Conservation (phyloP, 192 early-diverging fungal species). For the Coemansia reversa region DNA sequence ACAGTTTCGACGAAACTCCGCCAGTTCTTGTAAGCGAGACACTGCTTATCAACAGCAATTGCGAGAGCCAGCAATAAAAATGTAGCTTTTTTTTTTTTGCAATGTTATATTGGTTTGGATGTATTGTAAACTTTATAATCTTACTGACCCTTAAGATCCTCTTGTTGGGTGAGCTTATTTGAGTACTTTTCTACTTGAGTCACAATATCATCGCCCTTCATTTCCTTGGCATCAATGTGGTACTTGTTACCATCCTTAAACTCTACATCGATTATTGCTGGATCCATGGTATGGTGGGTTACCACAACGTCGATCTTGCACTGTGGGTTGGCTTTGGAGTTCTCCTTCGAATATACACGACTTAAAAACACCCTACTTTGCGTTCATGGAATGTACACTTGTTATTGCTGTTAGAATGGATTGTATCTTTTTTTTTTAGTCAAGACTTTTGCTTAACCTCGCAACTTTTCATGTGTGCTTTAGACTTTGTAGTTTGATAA, state of each 20-base stretch:
- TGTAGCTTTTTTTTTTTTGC: background rate
- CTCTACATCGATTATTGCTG: conserved; percentile 36
- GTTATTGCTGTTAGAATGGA: background rate
- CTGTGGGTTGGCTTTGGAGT: conserved; percentile 37
- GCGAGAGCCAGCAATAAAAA: background rate
- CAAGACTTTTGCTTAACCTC: background rate
- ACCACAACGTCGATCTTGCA: conserved; percentile 49
- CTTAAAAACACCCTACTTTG: conserved; percentile 36
- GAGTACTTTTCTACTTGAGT: conserved; percentile 41
- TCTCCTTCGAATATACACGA: conserved; percentile 45
- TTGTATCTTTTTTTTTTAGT: background rate
- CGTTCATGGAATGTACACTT: background rate
- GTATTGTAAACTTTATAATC: background rate
- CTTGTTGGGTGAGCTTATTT: conserved; percentile 46
- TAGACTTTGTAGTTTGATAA: background rate
- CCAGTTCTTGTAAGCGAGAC: conserved; percentile 10
- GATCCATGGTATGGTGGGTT: conserved; percentile 25
- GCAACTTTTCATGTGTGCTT: background rate
- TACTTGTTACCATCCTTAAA: conserved; percentile 51
- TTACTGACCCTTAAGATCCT: conserved; percentile 49
- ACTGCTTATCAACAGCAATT: conserved; percentile 24
- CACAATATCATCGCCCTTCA: conserved; percentile 43
- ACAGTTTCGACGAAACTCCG: background rate
- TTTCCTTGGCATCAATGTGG: conserved; percentile 31
- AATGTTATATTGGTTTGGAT: background rate